phyloP scores from a whole-genome alignment of 768 basidiomycete species.

The Paxillus involutus region DNA sequence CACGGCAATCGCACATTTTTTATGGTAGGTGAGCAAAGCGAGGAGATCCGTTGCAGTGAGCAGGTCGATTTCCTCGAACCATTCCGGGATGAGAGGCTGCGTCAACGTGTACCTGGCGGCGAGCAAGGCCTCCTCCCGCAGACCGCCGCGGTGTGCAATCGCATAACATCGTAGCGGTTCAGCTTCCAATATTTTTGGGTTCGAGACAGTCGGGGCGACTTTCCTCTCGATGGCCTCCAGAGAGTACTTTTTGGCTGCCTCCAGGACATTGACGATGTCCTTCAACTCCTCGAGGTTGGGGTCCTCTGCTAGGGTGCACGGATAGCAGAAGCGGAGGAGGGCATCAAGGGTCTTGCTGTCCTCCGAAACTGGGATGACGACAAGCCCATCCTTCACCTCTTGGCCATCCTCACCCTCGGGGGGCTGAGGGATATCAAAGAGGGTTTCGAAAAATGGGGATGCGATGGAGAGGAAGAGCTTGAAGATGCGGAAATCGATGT shows the following conservation, averaged over 20 bases:
- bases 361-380: slow-evolving; percentile 17
- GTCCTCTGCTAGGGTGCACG: slow-evolving; percentile 17
- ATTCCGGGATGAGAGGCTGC: slow-evolving; percentile 19
- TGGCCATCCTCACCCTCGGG: no score
- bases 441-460: no score
- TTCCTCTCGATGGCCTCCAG: slow-evolving; percentile 18
- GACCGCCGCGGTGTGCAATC: slow-evolving; percentile 24
- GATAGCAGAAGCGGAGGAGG: slow-evolving; percentile 25
- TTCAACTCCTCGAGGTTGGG: slow-evolving; percentile 11
- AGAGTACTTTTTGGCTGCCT: slow-evolving; percentile 19
- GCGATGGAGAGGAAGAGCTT: no score
- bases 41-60: slow-evolving; percentile 29
- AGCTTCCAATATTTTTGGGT: slow-evolving; percentile 16
- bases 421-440: no score
- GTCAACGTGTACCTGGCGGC: slow-evolving; percentile 32
- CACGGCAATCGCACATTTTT: slow-evolving; percentile 12
- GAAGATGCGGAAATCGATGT: no score
- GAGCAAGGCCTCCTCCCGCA: slow-evolving; percentile 22
- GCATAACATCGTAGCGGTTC: slow-evolving; percentile 32
- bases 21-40: slow-evolving; percentile 22
- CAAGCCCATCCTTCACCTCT: no score
- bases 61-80: slow-evolving; percentile 27
- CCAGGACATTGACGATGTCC: slow-evolving; percentile 12
- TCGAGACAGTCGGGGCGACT: slow-evolving; percentile 19
- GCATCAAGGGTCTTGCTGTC: slow-evolving; percentile 19